Base-by-base conservation (phyloP, 2,329 filamentous ascomycete species). In the Colletotrichum tanaceti region DNA sequence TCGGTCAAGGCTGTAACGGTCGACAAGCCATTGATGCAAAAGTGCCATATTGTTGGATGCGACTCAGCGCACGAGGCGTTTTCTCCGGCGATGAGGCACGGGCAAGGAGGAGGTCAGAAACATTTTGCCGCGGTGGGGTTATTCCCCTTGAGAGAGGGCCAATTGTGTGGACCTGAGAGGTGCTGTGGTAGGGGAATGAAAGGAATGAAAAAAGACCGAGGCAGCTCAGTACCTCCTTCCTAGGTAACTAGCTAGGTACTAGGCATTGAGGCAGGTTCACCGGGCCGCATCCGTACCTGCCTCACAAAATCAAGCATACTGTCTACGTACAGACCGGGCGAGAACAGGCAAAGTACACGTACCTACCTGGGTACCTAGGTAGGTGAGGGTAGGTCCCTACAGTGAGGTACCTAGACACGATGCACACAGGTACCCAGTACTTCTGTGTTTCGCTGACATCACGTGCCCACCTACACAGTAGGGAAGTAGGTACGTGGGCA, bases 21-120 rank as follows among this genome's bases (percentile, higher is more conserved):
- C 63, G 49, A 32, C 62, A 68, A 68, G 65, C 62, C 62, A 68
- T 60, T 35, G 35, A 60, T 65, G 65, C 62, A 59, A 65, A 68
- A 60, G 62, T 65, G 55, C 28, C 38, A 57, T 60, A 14, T 41
- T 50, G 65, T 54, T 44, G 55, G 62, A 59, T 61, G 55, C 55
- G 55, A 58, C 47, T 64, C 60, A 41, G 50, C 60, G 28, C 60
- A 68, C 46, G 60, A 68, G 65, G 65, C 61, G 65, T 54, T 68
- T 58, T 22, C 54, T 50, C 47, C 61, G 54, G 22, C 53, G 54
- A 65, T 54, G 60, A 68, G 39, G 65, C 54, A 64, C 47, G 53
- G 49, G 39, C 53, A 68, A 41, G 65, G 46, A 59, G 35, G 44
- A 44, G 49, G 49, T 49, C 57, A 47, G 57, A 59, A 59, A 54